A percentile compares a stretch with the other conserved stretches of the same genome.
These are phyloP conservation scores for Tarenaya hassleriana DNA, from an alignment of 345 rosid genomes.

Conservation along the genomic window DNA sequence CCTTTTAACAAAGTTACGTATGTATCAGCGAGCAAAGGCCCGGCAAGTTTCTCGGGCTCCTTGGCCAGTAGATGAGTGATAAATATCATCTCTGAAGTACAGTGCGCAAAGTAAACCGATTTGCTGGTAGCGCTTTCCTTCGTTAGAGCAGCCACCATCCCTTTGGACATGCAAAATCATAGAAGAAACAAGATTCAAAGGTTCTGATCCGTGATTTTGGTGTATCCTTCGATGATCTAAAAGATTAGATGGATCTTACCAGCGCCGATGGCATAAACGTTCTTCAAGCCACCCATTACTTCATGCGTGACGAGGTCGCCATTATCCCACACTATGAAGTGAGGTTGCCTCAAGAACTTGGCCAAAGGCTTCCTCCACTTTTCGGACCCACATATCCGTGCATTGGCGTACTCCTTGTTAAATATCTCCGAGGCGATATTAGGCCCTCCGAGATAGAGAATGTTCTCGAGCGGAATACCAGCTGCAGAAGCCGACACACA, in stretches of 20 bases:
- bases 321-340: constrained; percentile 94
- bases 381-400: constrained; percentile 89
- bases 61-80: constrained; percentile 92
- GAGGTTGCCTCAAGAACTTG: constrained; percentile 81
- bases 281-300: constrained; percentile 98
- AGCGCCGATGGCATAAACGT: constrained; percentile 99
- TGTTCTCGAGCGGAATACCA: constrained; percentile 47
- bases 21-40: constrained; percentile 93
- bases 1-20: constrained; percentile 89
- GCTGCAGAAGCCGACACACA: too few species aligned
- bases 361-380: constrained; percentile 95
- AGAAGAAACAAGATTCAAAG: too few species aligned
- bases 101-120: constrained; percentile 90
- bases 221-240: too few species aligned
- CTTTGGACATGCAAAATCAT: too few species aligned
- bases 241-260: too few species aligned
- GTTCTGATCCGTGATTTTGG: too few species aligned
- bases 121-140: constrained; percentile 98
- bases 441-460: constrained; percentile 95
- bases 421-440: constrained; percentile 95
- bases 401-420: constrained; percentile 93
- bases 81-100: constrained; percentile 97
- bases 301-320: constrained; percentile 97
- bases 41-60: constrained; percentile 94
- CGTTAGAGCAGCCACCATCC: constrained; percentile 92